Evolutionary conservation across 164 flowering plant species (phyloP).

Genomic region (Nelumbo lutea): DNA sequence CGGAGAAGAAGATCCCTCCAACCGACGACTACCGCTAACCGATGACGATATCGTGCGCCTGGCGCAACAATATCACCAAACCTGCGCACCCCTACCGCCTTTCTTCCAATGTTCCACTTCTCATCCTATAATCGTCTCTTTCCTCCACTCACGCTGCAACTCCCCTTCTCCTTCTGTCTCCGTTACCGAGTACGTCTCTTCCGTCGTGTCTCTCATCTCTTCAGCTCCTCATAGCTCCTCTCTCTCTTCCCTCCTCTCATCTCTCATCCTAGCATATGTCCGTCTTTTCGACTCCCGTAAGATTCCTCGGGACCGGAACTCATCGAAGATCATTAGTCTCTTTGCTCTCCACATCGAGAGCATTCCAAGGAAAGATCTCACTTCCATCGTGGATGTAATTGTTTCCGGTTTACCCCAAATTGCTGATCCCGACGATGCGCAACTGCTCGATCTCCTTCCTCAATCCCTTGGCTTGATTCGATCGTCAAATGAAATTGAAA

Average conservation of each 20-base stretch:
- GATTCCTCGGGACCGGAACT: constrained; percentile 50
- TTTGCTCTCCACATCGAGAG: constrained; percentile 32
- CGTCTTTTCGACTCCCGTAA: constrained; percentile 44
- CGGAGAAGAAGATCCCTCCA: too few species aligned
- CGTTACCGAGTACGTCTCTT: constrained; percentile 41
- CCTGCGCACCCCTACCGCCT: constrained; percentile 31
- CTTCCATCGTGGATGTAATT: constrained; percentile 25
- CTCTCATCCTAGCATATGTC: constrained; percentile 43
- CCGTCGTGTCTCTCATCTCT: constrained; percentile 53
- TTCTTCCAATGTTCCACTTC: constrained; percentile 40
- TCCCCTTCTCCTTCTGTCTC: constrained; percentile 43
- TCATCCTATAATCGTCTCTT: constrained; percentile 44
- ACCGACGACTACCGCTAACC: constrained; percentile 7
- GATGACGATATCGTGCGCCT: constrained; percentile 44
- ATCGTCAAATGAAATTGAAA: constrained; percentile 27
- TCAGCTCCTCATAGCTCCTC: constrained; percentile 30
- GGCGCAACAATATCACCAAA: constrained; percentile 28
- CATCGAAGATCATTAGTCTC: constrained; percentile 39
- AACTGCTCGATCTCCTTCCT: constrained; percentile 56
- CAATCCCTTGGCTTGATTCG: constrained; percentile 35
- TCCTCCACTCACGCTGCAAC: constrained; percentile 34
- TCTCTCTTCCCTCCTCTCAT: constrained; percentile 43
- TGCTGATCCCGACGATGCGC: constrained; percentile 45
- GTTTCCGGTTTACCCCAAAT: constrained; percentile 28
- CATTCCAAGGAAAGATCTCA: constrained; percentile 21